Conservation (phyloP, 2,329 filamentous ascomycete species). For the Calonectria pseudoreteaudii region DNA sequence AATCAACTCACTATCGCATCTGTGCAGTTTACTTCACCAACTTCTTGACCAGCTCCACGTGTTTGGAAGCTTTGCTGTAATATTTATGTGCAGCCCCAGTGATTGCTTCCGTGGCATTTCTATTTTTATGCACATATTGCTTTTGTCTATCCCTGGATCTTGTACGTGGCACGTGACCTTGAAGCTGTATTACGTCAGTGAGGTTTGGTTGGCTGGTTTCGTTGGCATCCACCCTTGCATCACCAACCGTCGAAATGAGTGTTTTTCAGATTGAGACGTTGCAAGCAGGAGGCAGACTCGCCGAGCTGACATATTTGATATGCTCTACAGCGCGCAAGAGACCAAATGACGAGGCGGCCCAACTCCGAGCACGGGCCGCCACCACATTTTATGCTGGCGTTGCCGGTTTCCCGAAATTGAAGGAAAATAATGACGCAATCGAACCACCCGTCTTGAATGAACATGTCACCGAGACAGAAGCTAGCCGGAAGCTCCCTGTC, state of each 20-base stretch:
- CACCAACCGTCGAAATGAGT: background rate
- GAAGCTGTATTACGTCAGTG: background rate
- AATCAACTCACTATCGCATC: no score
- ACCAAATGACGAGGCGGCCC: conserved; percentile 8
- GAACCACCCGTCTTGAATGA: background rate
- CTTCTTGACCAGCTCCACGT: background rate
- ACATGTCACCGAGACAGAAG: background rate
- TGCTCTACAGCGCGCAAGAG: background rate
- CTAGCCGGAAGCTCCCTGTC: background rate
- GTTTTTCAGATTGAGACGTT: background rate
- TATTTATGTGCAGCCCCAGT: background rate
- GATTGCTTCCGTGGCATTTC: background rate
- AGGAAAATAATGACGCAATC: background rate
- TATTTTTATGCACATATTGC: background rate
- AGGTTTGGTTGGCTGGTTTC: background rate
- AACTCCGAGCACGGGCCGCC: conserved; percentile 7
- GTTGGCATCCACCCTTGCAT: background rate
- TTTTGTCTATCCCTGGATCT: background rate
- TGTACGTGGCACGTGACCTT: background rate
- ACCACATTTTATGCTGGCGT: background rate
- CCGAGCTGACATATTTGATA: background rate
- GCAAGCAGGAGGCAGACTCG: background rate
- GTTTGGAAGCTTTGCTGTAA: background rate
- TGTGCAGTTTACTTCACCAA: background rate
- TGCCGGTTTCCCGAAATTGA: background rate